phyloP scores from a whole-genome alignment of 441 rosid genomes.

The Macaranga tanarius region DNA sequence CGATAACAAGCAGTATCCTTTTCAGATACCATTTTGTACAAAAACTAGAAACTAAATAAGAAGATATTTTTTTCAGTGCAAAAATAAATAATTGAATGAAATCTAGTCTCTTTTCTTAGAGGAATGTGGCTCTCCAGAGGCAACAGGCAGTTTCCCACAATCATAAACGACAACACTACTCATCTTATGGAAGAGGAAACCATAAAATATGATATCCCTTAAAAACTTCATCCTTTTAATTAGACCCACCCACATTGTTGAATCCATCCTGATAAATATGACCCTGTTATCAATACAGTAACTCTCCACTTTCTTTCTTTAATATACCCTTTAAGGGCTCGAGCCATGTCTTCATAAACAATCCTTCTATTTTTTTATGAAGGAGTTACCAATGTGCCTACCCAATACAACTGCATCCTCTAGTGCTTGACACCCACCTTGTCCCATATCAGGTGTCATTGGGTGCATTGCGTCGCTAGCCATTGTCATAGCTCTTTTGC shows the following conservation, averaged over 20 bases:
- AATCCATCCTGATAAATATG: constrained; percentile 38
- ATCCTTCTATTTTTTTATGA: constrained; percentile 2
- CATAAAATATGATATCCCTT: constrained; percentile 33
- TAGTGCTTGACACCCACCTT: constrained; percentile 41
- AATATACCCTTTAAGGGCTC: constrained; percentile 27
- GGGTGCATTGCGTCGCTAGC: constrained; percentile 60
- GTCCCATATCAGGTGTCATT: constrained; percentile 47
- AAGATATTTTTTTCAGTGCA: too few relatives aligned
- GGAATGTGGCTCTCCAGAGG: neutral
- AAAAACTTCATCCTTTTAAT: constrained; percentile 35
- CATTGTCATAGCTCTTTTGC: constrained; percentile 33
- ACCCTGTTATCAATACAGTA: constrained; percentile 20
- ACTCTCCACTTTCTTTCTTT: constrained; percentile 44
- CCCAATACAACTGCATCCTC: constrained; percentile 53
- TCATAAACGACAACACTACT: constrained; percentile 3
- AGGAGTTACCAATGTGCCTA: constrained; percentile 35
- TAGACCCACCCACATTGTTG: constrained; percentile 33
- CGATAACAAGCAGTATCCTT: too few relatives aligned
- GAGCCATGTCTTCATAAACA: constrained; percentile 12
- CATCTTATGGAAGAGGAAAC: neutral
- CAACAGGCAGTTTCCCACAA: constrained; percentile 35
- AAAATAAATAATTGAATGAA: too few relatives aligned
- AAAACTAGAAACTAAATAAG: too few relatives aligned
- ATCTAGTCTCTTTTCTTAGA: constrained; percentile 15
- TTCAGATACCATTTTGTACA: too few relatives aligned